Evolutionary conservation across 305 asterid genomes (phyloP).

Genomic region (Solanum hybrid): DNA sequence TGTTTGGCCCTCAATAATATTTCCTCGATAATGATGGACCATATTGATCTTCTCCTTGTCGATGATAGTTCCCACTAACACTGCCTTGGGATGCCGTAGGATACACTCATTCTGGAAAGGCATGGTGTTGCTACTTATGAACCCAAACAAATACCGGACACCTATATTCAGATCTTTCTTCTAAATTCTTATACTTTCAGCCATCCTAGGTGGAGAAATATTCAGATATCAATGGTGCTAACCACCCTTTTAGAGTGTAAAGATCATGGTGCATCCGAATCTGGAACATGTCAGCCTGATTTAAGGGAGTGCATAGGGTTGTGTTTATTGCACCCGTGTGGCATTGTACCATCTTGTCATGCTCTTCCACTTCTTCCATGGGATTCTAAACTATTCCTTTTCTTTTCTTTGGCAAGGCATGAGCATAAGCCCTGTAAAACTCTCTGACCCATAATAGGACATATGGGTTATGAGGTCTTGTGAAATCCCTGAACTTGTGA

Average conservation of each 20-base stretch:
- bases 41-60: not conserved
- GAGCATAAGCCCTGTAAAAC: not conserved
- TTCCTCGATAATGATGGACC: not conserved
- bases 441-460: not conserved
- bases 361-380: not conserved
- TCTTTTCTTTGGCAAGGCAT: not conserved
- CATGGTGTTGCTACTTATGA: too few species aligned
- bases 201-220: not conserved
- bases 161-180: not conserved
- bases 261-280: not conserved
- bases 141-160: not conserved
- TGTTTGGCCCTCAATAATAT: not conserved
- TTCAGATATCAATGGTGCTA: not conserved
- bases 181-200: not conserved
- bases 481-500: not conserved
- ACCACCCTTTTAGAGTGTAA: not conserved
- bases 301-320: not conserved
- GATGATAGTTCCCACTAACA: not conserved
- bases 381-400: not conserved
- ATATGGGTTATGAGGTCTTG: not conserved
- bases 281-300: not conserved
- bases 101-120: not conserved
- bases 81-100: not conserved
- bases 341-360: not conserved
- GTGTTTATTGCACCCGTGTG: not conserved